These are phyloP conservation scores for Micractinium sp. DNA, from an alignment of 139 green algal species.

Conservation along the genomic window DNA sequence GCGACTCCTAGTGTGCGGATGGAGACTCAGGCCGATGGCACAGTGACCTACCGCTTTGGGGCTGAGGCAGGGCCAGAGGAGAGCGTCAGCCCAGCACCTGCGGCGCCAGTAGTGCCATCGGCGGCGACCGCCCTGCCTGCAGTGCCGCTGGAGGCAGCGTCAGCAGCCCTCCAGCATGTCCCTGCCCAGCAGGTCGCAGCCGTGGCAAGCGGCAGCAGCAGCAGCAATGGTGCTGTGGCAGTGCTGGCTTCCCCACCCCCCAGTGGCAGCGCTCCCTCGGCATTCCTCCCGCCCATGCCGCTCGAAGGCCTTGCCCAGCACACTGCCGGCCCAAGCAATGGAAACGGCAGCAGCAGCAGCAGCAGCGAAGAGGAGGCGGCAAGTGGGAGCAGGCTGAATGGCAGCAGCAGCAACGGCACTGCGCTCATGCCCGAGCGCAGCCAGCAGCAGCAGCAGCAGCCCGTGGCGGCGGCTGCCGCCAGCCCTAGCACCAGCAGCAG, in stretches of 20 bases:
- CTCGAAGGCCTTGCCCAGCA: background rate
- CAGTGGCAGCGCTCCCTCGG: background rate
- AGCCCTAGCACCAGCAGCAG: background rate
- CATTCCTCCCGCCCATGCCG: background rate
- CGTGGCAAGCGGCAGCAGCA: background rate
- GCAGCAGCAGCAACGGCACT: slow-evolving; percentile 10
- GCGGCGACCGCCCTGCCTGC: background rate
- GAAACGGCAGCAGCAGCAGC: slow-evolving; percentile 10
- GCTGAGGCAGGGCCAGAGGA: background rate
- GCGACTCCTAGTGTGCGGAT: background rate
- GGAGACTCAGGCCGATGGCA: slow-evolving; percentile 10
- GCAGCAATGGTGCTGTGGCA: background rate
- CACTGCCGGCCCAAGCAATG: background rate
- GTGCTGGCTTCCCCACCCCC: background rate
- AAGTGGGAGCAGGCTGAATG: background rate
- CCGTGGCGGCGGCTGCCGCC: background rate
- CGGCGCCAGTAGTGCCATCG: background rate
- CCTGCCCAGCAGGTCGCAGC: background rate
- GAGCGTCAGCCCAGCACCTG: background rate
- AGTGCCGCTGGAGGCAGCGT: background rate
- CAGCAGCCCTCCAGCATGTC: background rate
- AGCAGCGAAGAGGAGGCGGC: background rate
- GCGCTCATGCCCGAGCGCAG: no score
- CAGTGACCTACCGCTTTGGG: slow-evolving; percentile 5
- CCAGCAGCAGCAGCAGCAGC: background rate